Conservation (phyloP, 2,329 filamentous ascomycete species). For the Fusarium nisikadoi region DNA sequence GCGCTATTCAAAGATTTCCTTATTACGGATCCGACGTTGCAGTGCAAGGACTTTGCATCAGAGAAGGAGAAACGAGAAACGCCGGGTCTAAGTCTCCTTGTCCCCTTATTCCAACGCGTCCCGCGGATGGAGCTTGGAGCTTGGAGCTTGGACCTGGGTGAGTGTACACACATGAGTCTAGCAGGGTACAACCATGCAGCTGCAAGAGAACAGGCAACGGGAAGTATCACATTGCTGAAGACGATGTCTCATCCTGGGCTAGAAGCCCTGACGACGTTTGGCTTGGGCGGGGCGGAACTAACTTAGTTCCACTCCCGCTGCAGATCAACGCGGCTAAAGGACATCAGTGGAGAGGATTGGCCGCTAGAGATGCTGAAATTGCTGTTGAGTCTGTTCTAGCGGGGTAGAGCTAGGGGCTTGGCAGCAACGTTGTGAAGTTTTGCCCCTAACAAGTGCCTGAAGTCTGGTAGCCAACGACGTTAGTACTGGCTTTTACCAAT, state of each 20-base stretch:
- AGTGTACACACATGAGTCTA: neutral
- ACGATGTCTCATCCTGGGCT: neutral
- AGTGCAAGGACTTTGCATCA: neutral
- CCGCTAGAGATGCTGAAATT: neutral
- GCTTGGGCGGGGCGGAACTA: neutral
- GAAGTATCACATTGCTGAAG: neutral
- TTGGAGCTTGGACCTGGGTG: neutral
- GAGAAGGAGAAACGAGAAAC: neutral
- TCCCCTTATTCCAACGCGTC: neutral
- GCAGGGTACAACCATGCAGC: neutral
- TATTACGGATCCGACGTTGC: neutral
- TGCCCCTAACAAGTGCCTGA: neutral
- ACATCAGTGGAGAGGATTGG: neutral
- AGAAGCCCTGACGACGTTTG: neutral
- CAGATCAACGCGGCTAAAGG: constrained; percentile 7
- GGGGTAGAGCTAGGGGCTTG: neutral
- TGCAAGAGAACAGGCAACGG: neutral
- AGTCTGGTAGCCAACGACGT: neutral
- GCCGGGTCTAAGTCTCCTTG: neutral
- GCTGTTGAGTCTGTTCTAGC: neutral
- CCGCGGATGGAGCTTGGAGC: neutral
- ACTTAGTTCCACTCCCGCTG: neutral
- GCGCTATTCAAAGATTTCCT: neutral
- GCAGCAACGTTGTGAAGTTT: neutral
- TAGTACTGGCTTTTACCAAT: neutral